These are phyloP conservation scores for Jatropha curcas DNA, from an alignment of 345 rosid genomes.

Conservation along the genomic window DNA sequence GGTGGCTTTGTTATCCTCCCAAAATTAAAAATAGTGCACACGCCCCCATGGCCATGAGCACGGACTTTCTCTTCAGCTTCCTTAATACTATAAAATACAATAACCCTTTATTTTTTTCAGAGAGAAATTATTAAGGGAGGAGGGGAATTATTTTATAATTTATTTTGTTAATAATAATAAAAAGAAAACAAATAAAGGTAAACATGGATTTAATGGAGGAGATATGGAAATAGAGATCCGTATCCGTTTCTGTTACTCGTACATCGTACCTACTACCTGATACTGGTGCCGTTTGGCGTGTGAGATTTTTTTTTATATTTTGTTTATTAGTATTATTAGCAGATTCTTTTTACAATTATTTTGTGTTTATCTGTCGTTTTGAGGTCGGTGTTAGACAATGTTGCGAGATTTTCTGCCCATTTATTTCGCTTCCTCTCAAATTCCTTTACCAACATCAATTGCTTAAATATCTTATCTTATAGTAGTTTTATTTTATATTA, in stretches of 20 bases:
- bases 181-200: constrained; percentile 1
- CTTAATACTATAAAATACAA: not conserved
- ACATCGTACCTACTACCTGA: constrained; percentile 55
- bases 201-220: constrained; percentile 12
- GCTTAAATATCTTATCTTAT: too few species aligned
- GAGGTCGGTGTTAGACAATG: constrained; percentile 1
- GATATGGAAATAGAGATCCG: constrained; percentile 37
- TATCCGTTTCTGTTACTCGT: constrained; percentile 49
- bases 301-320: not conserved
- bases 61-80: constrained; percentile 51
- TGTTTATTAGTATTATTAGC: not conserved
- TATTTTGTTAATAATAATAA: too few species aligned
- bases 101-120: too few species aligned
- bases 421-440: not conserved
- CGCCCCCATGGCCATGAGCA: constrained; percentile 28
- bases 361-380: not conserved
- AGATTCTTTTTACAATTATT: not conserved
- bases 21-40: constrained; percentile 26
- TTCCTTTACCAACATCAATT: too few species aligned
- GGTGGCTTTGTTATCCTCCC: constrained; percentile 3
- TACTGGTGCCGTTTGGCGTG: constrained; percentile 24
- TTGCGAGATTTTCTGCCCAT: not conserved
- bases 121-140: too few species aligned
- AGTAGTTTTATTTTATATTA: too few species aligned
- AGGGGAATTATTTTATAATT: not conserved